Percentiles rank a stretch among this genome's conserved stretches.
phyloP scores from a whole-genome alignment of 2,329 filamentous ascomycete species.

The Curvularia sp. region DNA sequence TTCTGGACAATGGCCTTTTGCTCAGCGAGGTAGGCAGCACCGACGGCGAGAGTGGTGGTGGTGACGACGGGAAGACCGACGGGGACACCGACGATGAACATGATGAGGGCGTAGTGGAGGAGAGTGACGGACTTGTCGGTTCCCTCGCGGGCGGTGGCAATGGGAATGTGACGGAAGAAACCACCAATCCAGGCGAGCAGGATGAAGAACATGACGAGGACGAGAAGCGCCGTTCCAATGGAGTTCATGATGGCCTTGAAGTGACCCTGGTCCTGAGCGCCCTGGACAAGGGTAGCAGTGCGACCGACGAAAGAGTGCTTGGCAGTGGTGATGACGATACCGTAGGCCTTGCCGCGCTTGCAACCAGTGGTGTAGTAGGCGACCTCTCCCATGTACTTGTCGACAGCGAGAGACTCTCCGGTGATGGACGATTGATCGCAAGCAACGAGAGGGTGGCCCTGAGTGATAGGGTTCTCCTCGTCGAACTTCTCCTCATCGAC shows the following conservation, averaged over 20 bases:
- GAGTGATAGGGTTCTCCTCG: constrained; percentile 60
- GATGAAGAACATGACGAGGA: constrained; percentile 80
- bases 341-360: constrained; percentile 80
- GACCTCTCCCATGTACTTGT: constrained; percentile 78
- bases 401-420: constrained; percentile 79
- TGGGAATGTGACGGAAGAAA: constrained; percentile 75
- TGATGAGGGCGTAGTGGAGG: constrained; percentile 56
- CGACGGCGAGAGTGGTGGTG: constrained; percentile 78
- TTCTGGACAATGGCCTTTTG: constrained; percentile 83
- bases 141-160: constrained; percentile 65
- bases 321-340: constrained; percentile 71
- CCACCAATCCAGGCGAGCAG: constrained; percentile 77
- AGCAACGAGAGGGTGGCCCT: constrained; percentile 72
- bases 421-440: constrained; percentile 83
- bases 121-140: constrained; percentile 64
- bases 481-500: constrained; percentile 67
- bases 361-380: constrained; percentile 82
- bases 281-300: constrained; percentile 76
- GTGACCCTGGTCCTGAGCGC: constrained; percentile 73
- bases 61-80: constrained; percentile 81
- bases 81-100: constrained; percentile 79
- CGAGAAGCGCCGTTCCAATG: constrained; percentile 75
- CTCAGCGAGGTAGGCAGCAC: constrained; percentile 78
- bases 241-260: constrained; percentile 81
- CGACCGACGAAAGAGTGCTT: constrained; percentile 78